Conservation (phyloP, 2,329 filamentous ascomycete genomes). For the Amylocarpus encephaloides region DNA sequence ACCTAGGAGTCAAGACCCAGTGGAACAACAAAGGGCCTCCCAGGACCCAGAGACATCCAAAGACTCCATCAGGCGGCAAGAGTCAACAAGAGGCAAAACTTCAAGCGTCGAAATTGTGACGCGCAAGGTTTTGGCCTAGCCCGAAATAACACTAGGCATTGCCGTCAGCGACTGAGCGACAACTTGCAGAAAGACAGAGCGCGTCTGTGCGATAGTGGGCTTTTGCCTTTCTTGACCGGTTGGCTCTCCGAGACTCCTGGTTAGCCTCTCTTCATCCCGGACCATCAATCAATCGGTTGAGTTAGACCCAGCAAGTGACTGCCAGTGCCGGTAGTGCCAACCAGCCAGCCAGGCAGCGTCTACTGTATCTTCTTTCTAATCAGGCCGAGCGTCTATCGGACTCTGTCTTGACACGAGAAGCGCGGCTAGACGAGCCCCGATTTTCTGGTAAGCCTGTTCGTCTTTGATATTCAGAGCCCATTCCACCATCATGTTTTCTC, state of each 20-base stretch:
- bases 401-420: conserved; percentile 17
- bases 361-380: conserved; percentile 5
- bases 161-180: background rate
- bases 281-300: background rate
- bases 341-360: background rate
- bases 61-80: background rate
- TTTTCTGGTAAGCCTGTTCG: conserved; percentile 12
- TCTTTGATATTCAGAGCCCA: conserved; percentile 12
- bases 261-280: background rate
- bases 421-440: conserved; percentile 7
- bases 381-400: conserved; percentile 14
- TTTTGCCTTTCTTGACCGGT: background rate
- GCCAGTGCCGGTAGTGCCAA: background rate
- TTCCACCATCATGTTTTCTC: conserved; percentile 12
- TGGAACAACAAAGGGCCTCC: background rate
- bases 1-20: background rate
- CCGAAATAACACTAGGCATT: background rate
- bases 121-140: background rate
- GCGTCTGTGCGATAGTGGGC: conserved; percentile 10
- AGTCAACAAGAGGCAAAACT: background rate
- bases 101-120: background rate
- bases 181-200: conserved; percentile 6
- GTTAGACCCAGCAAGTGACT: background rate
- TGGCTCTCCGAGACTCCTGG: background rate
- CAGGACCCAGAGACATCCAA: background rate